Base-by-base conservation (phyloP, 495 filamentous ascomycete genomes). In the Hyaloscypha hepaticicola region DNA sequence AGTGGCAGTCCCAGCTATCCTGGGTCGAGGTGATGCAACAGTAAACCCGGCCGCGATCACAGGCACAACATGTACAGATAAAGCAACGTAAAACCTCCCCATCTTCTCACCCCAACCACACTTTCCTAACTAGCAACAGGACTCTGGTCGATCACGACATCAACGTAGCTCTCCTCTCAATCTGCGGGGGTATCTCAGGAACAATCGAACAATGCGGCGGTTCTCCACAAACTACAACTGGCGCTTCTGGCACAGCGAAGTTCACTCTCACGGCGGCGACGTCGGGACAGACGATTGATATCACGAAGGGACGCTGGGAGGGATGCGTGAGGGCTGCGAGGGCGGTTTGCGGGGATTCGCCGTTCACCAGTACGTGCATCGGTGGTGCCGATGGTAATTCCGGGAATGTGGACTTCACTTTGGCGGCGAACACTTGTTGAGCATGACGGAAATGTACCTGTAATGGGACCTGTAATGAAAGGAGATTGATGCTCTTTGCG, bases 251-350 rank as follows among this genome's bases (percentile, higher is more conserved):
- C 6, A 80, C 74, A 6, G 83, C 82, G 5, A 66, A 75, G 56
- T 84, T 86, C 67, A 72, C 45, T 28, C 64, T 85, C 1, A 72
- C 66, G 8, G 71, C 77, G 0, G 70, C 71, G 21, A 69, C 68
- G 1, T 19, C 58, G 0, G 81, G 77, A 19, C 73, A 76, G 5
- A 78, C 74, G 6, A 82, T 83, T 65, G 79, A 79, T 71, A 72
- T 85, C 48, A 73, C 74, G 24, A 84, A 83, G 72, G 77, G 74
- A 19, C 70, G 77, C 5, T 86, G 82, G 83, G 70, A 93, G 74
- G 66, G 87, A 85, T 28, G 83, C 80, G 68, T 92, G 85, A 60
- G 90, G 81, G 64, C 90, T 86, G 51, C 89, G 81, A 48, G 87
- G 79, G 50, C 86, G 84, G 70, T 89, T 91, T 41, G 87, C 76